These are phyloP conservation scores for Ogataea polymorpha DNA, from an alignment of 805 yeast genomes.

Conservation along the genomic window DNA sequence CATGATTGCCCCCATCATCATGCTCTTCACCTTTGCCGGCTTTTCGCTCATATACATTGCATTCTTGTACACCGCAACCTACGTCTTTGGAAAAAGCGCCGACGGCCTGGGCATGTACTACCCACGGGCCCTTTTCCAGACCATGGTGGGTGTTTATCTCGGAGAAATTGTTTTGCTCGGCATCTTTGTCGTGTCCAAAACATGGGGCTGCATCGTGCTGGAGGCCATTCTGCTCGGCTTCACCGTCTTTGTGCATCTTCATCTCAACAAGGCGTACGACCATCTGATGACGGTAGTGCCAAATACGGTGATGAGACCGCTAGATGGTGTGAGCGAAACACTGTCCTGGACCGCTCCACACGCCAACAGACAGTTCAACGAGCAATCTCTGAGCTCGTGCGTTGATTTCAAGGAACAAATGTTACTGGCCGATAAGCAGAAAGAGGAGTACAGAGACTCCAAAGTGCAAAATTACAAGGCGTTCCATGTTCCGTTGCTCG, in stretches of 20 bases:
- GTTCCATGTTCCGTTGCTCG: constrained; percentile 54
- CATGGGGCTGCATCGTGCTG: constrained; percentile 90
- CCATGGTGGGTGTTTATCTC: constrained; percentile 81
- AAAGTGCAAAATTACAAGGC: background rate
- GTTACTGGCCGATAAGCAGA: background rate
- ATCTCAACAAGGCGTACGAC: constrained; percentile 64
- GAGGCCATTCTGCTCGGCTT: constrained; percentile 61
- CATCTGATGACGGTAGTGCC: constrained; percentile 58
- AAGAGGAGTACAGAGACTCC: constrained; percentile 4
- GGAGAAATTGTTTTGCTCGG: constrained; percentile 88
- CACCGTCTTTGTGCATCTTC: constrained; percentile 68
- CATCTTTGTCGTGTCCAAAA: constrained; percentile 81
- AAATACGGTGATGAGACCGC: constrained; percentile 69
- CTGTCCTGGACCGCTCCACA: constrained; percentile 43
- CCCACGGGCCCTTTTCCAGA: constrained; percentile 86
- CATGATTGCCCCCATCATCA: constrained; percentile 77
- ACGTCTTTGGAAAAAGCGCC: constrained; percentile 61
- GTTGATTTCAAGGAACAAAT: constrained; percentile 3
- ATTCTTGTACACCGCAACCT: constrained; percentile 72
- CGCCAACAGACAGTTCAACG: background rate
- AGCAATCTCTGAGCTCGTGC: constrained; percentile 4
- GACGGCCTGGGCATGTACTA: constrained; percentile 82
- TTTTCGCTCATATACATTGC: constrained; percentile 74
- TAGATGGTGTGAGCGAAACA: constrained; percentile 67
- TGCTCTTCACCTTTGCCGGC: constrained; percentile 68